A percentile compares a stretch with the other conserved stretches of the same genome.
Conservation (phyloP, 352 stramenopile genomes). For the Pythium periplocum region DNA sequence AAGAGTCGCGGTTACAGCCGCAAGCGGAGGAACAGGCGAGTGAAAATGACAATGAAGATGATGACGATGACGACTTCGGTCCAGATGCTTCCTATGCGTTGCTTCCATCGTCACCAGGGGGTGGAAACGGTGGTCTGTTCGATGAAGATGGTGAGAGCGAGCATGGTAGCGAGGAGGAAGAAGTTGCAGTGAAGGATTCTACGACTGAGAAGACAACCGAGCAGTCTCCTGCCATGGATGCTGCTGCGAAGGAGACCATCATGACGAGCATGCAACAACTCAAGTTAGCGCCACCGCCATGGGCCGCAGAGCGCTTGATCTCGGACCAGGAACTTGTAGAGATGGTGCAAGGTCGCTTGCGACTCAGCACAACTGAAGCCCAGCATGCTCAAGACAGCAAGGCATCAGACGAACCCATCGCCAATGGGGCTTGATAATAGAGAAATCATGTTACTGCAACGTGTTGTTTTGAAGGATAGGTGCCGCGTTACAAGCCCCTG, state of each 20-base stretch:
- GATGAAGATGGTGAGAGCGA: conserved; percentile 16
- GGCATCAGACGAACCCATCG: no score
- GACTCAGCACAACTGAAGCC: background rate
- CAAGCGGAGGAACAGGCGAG: conserved; percentile 10
- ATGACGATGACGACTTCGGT: conserved; percentile 12
- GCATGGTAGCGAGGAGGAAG: conserved; percentile 4
- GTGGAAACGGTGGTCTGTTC: conserved; percentile 12
- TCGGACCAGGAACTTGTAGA: conserved; percentile 51
- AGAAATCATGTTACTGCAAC: no score
- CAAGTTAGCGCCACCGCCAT: conserved; percentile 39
- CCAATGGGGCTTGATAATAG: no score
- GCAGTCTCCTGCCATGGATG: conserved; percentile 15
- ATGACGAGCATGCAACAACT: conserved; percentile 56
- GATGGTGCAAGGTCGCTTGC: conserved; percentile 29
- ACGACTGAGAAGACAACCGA: no score
- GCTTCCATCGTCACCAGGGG: conserved; percentile 12
- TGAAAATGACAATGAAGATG: conserved; percentile 19
- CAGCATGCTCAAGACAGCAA: no score
- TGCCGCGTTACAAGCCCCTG: no score
- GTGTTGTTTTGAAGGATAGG: no score
- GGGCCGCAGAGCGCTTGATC: conserved; percentile 28
- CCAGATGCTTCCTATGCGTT: conserved; percentile 13
- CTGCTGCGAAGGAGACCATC: conserved; percentile 29
- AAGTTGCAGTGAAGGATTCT: background rate
- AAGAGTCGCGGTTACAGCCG: conserved; percentile 2